A percentile compares a stretch with the other conserved stretches of the same genome.
phyloP scores from a whole-genome alignment of 2,329 filamentous ascomycete genomes.

The Coniochaeta sp. region DNA sequence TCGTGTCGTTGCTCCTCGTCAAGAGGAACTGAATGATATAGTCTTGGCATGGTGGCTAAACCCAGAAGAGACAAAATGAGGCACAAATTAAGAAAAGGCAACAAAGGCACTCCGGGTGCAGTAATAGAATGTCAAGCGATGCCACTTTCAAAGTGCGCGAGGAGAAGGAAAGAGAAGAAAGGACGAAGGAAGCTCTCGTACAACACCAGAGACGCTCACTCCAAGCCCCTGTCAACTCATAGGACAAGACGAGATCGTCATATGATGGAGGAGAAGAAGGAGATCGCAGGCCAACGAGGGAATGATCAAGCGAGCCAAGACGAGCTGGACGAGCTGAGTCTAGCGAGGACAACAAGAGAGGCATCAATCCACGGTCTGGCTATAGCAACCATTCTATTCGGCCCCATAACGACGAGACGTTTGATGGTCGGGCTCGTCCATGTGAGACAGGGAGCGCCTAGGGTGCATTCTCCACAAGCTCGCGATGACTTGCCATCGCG shows the following conservation, averaged over 20 bases:
- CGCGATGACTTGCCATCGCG: neutral
- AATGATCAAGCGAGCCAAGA: neutral
- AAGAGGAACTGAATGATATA: slow-evolving; percentile 25
- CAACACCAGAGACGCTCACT: neutral
- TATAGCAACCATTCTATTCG: neutral
- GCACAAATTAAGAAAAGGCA: slow-evolving; percentile 6
- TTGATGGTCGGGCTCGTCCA: neutral
- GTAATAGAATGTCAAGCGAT: slow-evolving; percentile 6
- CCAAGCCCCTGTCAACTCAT: neutral
- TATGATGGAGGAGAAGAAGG: slow-evolving; percentile 1
- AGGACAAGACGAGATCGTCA: slow-evolving; percentile 1
- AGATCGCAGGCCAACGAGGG: neutral
- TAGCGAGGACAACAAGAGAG: neutral
- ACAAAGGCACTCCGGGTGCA: slow-evolving; percentile 21
- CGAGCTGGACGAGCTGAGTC: neutral
- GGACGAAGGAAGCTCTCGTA: neutral
- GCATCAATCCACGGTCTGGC: neutral
- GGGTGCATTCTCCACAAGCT: neutral
- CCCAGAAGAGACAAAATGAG: neutral
- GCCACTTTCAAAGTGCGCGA: slow-evolving; percentile 3
- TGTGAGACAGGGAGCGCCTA: neutral
- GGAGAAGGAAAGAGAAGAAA: neutral
- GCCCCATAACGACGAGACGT: neutral
- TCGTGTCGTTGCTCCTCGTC: slow-evolving; percentile 28
- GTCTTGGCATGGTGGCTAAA: slow-evolving; percentile 19